Base-by-base conservation (phyloP, 2,329 filamentous ascomycete genomes). In the Sporothrix variecibatus region DNA sequence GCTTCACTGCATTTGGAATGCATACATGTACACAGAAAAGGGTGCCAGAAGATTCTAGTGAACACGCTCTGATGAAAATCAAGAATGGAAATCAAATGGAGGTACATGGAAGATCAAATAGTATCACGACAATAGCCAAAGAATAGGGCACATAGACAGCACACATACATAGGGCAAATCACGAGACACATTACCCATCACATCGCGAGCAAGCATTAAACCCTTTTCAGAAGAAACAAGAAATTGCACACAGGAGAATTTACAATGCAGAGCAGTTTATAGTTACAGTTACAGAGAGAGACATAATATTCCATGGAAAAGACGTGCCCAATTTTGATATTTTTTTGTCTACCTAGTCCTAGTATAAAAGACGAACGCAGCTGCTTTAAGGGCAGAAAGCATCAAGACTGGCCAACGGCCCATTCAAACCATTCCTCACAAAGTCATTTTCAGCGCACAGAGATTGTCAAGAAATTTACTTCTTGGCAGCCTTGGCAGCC, bases 401-500 rank as follows among this genome's bases (percentile, higher is more conserved):
- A 72, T 34, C 69, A 65, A 60, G 28, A 72, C 58, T 65, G 49
- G 64, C 72, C 68, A 11, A 72, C 28, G 53, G 64, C 67, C 73
- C 75, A 73, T 70, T 31, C 68, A n/a, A n/a, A 34, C 34, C 34
- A 34, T 34, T 74, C 71, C 60, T 43, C 64, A 34, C 74, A 64
- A 67, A 58, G 51, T 73, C 9, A 8, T 12, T 2, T 23, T 67
- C 62, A 38, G 11, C 17, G 17, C 26, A 15, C 17, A 56, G 23
- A 49, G n/a, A 15, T 28, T 56, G 53, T 60, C 40, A 72, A 56
- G 15, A 65, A 23, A 80, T 82, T 91, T 93, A 93, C 87, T 93
- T 93, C 91, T 92, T 92, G 84, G 84, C 82, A 83, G 90, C 89
- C 90, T 93, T 93, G 85, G 90, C 90, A 84, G 91, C 91, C 81